A percentile compares a stretch with the other conserved stretches of the same genome.
Evolutionary conservation across 1,284 basidiomycete genomes (phyloP).

Genomic region (Cutaneotrichosporon spelunceum): DNA sequence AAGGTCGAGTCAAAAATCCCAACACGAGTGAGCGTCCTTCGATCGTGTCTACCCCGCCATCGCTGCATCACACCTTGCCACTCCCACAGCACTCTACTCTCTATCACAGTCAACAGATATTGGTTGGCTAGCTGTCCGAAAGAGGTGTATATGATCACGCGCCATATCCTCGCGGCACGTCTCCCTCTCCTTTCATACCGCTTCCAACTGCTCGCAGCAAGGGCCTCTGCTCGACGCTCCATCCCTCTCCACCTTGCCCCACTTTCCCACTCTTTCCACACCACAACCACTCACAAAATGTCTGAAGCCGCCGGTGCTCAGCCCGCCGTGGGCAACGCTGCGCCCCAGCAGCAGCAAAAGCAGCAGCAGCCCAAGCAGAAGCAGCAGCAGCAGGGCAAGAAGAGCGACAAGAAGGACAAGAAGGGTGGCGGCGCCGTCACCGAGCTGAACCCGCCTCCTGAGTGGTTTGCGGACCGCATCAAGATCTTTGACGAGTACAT

Average conservation of each 20-base stretch:
- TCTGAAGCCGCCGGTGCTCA: slow-evolving; percentile 14
- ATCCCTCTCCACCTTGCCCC: background rate
- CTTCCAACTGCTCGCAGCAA: background rate
- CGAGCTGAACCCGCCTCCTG: slow-evolving; percentile 77
- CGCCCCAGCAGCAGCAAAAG: slow-evolving; percentile 5
- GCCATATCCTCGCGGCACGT: slow-evolving; percentile 5
- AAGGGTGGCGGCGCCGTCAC: slow-evolving; percentile 8
- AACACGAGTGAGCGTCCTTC: background rate
- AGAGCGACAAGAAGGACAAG: slow-evolving; percentile 43
- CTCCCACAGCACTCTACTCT: background rate
- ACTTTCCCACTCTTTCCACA: slow-evolving; percentile 13
- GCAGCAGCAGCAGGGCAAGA: slow-evolving; percentile 40
- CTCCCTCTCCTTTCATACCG: slow-evolving; percentile 1
- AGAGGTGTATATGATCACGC: slow-evolving; percentile 21
- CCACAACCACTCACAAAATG: slow-evolving; percentile 13
- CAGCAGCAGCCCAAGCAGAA: slow-evolving; percentile 6
- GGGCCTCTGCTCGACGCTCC: slow-evolving; percentile 4
- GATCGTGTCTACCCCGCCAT: background rate
- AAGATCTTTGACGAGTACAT: slow-evolving; percentile 88
- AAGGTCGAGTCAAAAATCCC: slow-evolving; percentile 6
- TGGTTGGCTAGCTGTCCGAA: slow-evolving; percentile 14
- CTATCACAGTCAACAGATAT: background rate
- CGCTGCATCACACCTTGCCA: slow-evolving; percentile 8
- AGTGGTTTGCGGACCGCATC: slow-evolving; percentile 84
- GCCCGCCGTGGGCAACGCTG: slow-evolving; percentile 13